Evolutionary conservation across 2,329 filamentous ascomycete genomes (phyloP).

Genomic region (Phyllachora maydis): DNA sequence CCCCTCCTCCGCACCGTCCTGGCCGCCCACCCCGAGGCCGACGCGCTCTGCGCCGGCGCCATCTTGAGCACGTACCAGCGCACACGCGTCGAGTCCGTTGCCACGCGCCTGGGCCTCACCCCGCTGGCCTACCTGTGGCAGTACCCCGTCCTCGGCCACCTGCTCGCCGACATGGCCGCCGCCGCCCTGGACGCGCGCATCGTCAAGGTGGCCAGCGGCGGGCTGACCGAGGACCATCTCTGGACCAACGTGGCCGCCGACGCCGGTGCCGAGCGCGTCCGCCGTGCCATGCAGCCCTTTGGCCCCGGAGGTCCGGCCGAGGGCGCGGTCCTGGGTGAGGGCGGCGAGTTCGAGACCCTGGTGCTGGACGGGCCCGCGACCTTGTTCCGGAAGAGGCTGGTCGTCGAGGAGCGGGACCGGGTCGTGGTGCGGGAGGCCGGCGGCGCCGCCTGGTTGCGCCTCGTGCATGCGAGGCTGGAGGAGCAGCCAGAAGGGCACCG

Average conservation of each 20-base stretch:
- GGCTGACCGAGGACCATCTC: constrained; percentile 59
- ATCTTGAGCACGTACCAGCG: constrained; percentile 93
- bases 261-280: constrained; percentile 22
- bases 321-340: constrained; percentile 71
- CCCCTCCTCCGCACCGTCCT: constrained; percentile 51
- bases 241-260: constrained; percentile 58
- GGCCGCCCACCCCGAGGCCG: constrained; percentile 52
- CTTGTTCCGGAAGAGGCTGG: constrained; percentile 54
- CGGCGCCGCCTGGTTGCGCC: constrained; percentile 52
- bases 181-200: constrained; percentile 72
- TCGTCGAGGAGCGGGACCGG: constrained; percentile 31
- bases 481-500: constrained; percentile 7
- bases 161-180: constrained; percentile 65
- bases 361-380: constrained; percentile 57
- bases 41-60: constrained; percentile 76
- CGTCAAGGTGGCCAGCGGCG: constrained; percentile 85
- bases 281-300: constrained; percentile 42
- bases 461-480: constrained; percentile 33
- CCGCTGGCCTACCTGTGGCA: constrained; percentile 87
- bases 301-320: constrained; percentile 36
- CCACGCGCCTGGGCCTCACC: constrained; percentile 58
- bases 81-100: constrained; percentile 85
- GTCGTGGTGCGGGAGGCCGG: constrained; percentile 45
- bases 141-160: constrained; percentile 48
- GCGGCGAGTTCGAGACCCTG: constrained; percentile 89